Base-by-base conservation (phyloP, 371 early-diverging fungal genomes). In the Mortierella sp. region DNA sequence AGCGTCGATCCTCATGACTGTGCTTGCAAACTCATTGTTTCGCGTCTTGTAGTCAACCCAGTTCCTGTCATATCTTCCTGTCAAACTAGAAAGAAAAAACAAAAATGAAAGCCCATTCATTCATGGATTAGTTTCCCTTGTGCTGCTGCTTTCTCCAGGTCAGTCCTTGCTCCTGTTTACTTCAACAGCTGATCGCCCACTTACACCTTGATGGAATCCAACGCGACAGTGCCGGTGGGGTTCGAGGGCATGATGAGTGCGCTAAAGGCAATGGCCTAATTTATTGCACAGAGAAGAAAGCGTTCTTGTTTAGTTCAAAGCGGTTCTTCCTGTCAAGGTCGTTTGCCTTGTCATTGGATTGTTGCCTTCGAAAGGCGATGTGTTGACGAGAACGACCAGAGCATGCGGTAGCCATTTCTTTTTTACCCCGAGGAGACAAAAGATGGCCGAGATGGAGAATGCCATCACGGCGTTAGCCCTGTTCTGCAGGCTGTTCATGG, bases 1-100 rank as follows among this genome's bases (percentile, higher is more conserved):
- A 1, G 96, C 96, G 74, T 95, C 94, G 48, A 96, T 74, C 76
- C 95, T 92, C 88, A 97, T 96, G 16, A 91, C 78, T 31, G 95
- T 81, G 46, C 91, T 88, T 9, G 93, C 94, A 85, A 93, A 94
- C 80, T 95, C 92, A 46, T 93, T 93, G 64, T 91, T 89, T 48
- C 90, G 88, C 21, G 91, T 91, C 51, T 90, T 88, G 80, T 90
- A 92, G 88, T 95, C 95, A 71, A 88, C 90, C 75, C 93, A 83
- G 77, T 94, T 94, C 71, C 91, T 90, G 69, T 92, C 93, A 77
- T 91, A 93, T 69, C 91, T 80, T 78, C 93, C 91, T 53, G 90
- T 89, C 51, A 91, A 87, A 67, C 93, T 93, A 73, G 21, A 31
- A 71, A 11, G 31, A 26, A 37, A 6, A 40, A 74, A 26, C 44